phyloP scores from a whole-genome alignment of 192 early-diverging fungal species.

The Backusella australiensis region DNA sequence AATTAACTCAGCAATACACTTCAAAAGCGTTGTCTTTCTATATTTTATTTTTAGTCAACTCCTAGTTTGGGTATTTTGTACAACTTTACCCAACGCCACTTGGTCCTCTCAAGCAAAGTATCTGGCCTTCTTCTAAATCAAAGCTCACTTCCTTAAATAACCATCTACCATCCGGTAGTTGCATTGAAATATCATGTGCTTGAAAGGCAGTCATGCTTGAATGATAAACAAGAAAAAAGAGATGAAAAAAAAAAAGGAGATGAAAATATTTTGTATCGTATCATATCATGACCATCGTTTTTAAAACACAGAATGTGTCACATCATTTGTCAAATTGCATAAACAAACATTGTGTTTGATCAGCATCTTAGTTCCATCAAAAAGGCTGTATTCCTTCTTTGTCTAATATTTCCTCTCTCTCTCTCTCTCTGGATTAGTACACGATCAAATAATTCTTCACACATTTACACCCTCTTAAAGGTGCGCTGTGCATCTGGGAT shows the following conservation, averaged over 20 bases:
- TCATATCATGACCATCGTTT: neutral
- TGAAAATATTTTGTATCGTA: neutral
- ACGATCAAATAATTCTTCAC: neutral
- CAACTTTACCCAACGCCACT: constrained; percentile 64
- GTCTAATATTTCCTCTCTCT: too few species aligned
- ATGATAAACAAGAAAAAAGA: neutral
- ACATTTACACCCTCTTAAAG: neutral
- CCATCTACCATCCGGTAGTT: constrained; percentile 42
- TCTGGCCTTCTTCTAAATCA: constrained; percentile 49
- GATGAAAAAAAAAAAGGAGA: neutral
- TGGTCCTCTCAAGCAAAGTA: constrained; percentile 62
- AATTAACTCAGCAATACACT: constrained; percentile 75
- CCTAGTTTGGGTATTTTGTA: neutral
- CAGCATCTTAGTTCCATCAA: neutral
- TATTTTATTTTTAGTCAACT: neutral
- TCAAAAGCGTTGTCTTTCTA: constrained; percentile 83
- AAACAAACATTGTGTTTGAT: neutral
- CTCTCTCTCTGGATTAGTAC: neutral
- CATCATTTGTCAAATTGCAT: neutral
- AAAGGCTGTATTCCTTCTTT: neutral
- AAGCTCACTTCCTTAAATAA: constrained; percentile 59
- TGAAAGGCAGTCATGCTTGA: constrained; percentile 7
- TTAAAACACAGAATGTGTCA: neutral
- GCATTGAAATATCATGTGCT: constrained; percentile 17
- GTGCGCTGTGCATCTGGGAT: neutral